These are phyloP conservation scores for Exophiala lecanii-corni DNA, from an alignment of 2,329 filamentous ascomycete species.

Conservation along the genomic window DNA sequence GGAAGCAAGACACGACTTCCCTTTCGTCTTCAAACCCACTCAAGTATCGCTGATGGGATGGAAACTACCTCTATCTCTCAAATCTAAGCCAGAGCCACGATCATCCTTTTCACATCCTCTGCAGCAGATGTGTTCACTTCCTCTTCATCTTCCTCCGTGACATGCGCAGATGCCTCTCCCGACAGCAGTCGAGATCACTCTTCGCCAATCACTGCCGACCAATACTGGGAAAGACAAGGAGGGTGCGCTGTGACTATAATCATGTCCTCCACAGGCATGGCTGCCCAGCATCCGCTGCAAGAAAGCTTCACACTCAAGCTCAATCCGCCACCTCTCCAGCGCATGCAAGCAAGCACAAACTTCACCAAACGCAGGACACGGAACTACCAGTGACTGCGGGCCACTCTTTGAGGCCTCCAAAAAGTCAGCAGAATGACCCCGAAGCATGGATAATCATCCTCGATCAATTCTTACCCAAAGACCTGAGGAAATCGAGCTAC, in stretches of 20 bases:
- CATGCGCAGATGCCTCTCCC: conserved; percentile 23
- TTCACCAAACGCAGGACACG: too few relatives aligned
- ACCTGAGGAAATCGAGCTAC: conserved; percentile 22
- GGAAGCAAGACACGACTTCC: too few relatives aligned
- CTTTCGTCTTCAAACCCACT: not conserved
- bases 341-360: not conserved
- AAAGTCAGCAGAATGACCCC: conserved; percentile 25
- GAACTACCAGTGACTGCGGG: too few relatives aligned
- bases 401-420: too few relatives aligned
- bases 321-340: not conserved
- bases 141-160: conserved; percentile 12
- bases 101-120: conserved; percentile 1
- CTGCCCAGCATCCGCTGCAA: not conserved
- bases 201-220: not conserved
- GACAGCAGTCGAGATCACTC: conserved; percentile 15
- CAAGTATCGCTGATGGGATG: not conserved
- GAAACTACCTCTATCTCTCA: not conserved
- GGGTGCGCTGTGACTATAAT: not conserved
- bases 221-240: not conserved
- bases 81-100: not conserved
- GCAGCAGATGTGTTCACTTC: conserved; percentile 1
- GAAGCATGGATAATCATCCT: conserved; percentile 34
- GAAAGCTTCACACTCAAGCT: not conserved
- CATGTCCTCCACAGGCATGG: not conserved
- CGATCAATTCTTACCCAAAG: conserved; percentile 32